These are phyloP conservation scores for Posidonia australis DNA, from an alignment of 106 monocot species.

Conservation along the genomic window DNA sequence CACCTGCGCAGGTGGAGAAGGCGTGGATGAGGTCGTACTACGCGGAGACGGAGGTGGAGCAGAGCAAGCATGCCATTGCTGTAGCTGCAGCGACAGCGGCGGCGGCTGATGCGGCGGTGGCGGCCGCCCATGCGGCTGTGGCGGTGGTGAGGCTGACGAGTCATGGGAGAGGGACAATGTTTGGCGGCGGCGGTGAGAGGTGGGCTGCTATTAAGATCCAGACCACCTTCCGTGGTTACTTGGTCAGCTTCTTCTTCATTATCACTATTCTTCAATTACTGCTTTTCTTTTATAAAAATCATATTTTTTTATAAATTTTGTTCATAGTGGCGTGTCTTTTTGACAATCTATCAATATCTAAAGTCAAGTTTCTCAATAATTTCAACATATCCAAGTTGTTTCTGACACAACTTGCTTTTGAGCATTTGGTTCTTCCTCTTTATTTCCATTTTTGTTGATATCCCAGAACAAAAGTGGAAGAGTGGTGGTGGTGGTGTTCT, in stretches of 20 bases:
- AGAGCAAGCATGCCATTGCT: slow-evolving; percentile 89
- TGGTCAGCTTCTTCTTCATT: slow-evolving; percentile 11
- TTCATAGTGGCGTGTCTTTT: too few species aligned
- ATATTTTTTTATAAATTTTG: not conserved
- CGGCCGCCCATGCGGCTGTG: slow-evolving; percentile 63
- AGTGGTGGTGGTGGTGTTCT: too few species aligned
- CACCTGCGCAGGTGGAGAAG: slow-evolving; percentile 2
- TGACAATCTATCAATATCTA: too few species aligned
- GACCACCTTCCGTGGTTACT: slow-evolving; percentile 16
- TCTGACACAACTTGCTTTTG: too few species aligned
- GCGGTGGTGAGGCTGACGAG: slow-evolving; percentile 26
- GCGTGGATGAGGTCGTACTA: slow-evolving; percentile 58
- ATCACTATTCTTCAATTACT: not conserved
- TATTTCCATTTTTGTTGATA: too few species aligned
- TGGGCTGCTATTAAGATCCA: slow-evolving; percentile 22
- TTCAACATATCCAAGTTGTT: too few species aligned
- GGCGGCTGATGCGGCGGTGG: slow-evolving; percentile 72
- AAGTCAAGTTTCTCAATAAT: too few species aligned
- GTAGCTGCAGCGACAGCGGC: slow-evolving; percentile 78
- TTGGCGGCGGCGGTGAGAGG: slow-evolving; percentile 5
- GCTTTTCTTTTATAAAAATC: not conserved
- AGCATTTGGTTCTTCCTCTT: not conserved
- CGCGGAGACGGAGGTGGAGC: slow-evolving; percentile 62
- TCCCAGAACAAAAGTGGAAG: too few species aligned
- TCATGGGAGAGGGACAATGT: slow-evolving; percentile 5